Evolutionary conservation across 805 yeast species (phyloP).

Genomic region (Wickerhamiella occidentalis): DNA sequence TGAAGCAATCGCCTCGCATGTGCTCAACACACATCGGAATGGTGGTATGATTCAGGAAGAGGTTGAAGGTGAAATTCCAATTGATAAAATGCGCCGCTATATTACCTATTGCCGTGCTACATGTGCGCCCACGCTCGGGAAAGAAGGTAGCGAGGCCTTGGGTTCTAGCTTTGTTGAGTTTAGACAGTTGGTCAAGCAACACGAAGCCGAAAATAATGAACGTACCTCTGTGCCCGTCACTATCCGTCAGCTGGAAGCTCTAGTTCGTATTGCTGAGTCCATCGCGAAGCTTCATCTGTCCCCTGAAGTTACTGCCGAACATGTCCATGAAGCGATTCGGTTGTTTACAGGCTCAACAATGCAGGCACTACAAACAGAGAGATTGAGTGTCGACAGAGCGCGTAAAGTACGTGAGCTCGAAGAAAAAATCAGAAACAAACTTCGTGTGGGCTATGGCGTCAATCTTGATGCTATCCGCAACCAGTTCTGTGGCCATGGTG

Average conservation of each 20-base stretch:
- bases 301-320: constrained; percentile 75
- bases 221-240: constrained; percentile 95
- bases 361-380: constrained; percentile 75
- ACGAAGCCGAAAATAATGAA: constrained; percentile 71
- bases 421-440: constrained; percentile 71
- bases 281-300: constrained; percentile 74
- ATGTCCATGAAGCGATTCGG: constrained; percentile 91
- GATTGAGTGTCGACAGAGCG: constrained; percentile 30
- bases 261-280: constrained; percentile 88
- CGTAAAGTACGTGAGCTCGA: constrained; percentile 71
- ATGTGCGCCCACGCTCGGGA: constrained; percentile 86
- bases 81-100: constrained; percentile 83
- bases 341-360: constrained; percentile 92
- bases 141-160: constrained; percentile 79
- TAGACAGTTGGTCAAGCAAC: constrained; percentile 66
- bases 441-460: constrained; percentile 95
- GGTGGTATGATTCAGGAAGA: constrained; percentile 41
- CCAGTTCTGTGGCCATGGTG: constrained; percentile 41
- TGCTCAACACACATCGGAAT: constrained; percentile 87
- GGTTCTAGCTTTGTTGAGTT: constrained; percentile 88
- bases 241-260: constrained; percentile 93
- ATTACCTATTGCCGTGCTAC: constrained; percentile 78
- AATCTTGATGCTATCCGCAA: constrained; percentile 69
- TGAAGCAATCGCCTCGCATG: constrained; percentile 84
- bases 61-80: constrained; percentile 68